Evolutionary conservation across 2,329 filamentous ascomycete genomes (phyloP), one percentile per base, ranked within the genome.

Genomic region (Emergomyces pasteurianus): DNA sequence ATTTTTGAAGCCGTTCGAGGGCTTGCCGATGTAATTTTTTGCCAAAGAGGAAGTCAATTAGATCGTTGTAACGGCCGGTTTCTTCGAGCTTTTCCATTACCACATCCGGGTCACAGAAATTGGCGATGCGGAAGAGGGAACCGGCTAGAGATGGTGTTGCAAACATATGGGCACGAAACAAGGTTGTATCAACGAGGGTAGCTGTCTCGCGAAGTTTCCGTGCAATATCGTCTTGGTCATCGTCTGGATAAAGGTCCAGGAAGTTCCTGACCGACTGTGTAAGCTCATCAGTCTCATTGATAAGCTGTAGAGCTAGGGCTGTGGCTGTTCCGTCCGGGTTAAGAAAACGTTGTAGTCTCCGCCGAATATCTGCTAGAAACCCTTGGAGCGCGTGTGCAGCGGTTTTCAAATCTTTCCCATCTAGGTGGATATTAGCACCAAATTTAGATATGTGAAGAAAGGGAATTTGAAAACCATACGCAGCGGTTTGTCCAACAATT

Each of bases 11-110:
- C 36, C 96, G 77, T 65, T 90, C 88, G 21, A 99, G 77, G 0
- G 94, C 92, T 69, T 95, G 86, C 21, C 87, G 85, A 74, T 99
- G 94, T 47, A 97, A 81, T 72, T 88, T 92, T 77, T 99, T 99
- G 64, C 94, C 94, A 68, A 95, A 90, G 66, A 97, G 86, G 71
- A 99, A 99, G 72, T 97, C 92, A n/a, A 99, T 91, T 1, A 99
- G 79, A 75, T 97, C 92, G 58, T 87, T 92, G 74, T 95, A 96
- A 38, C 92, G 85, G 61, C 89, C 89, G 47, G 87, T 90, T 71
- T 96, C 90, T 62, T 96, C 85, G 4, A 99, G 79, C 68, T 91
- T 91, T 73, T 96, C 89, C 71, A 96, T 94, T 26, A 99, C 92
- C 2, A 97, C 94, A 36, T 90, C 87, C 0, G 94, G 92, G 68